Evolutionary conservation across 176 grass and related monocot genomes (phyloP), one percentile per base, ranked within the genome.

Genomic region (Musa beccarii): DNA sequence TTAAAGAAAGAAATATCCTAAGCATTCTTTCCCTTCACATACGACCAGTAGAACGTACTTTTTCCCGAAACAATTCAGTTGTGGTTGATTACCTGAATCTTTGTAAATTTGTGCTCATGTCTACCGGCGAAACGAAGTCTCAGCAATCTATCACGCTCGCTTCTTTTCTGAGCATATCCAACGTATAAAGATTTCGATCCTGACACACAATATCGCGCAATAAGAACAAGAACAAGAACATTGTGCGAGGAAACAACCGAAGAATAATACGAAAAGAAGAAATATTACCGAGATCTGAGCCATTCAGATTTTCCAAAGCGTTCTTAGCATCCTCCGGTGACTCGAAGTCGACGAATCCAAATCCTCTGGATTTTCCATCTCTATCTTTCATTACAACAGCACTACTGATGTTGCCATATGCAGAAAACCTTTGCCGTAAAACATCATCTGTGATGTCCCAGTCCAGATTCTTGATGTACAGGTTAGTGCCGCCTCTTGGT

Each of bases 391-490:
- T 71, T 0, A 86, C 79, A 70, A 73, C 76, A 43, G 63, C 68
- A 51, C 66, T 78, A 17, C 19, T 73, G 26, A 86, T 26, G 12
- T 20, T 86, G 21, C 84, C 84, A 74, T 81, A 71, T 34, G 74
- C 65, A 8, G 72, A 62, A 71, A 86, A 82, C 8, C 62, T 74
- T n/a, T 63, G 75, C 10, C 26, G n/a, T 68, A 86, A 67, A 29
- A 63, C 76, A 34, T 53, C 51, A 29, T 73, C 73, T 17, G 75
- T 76, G 54, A 68, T 63, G 51, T 59, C 76, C 24, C 52, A 13
- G 34, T 81, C 66, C 59, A 86, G 79, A 21, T 86, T 86, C 79
- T 85, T 75, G 54, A 75, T 54, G 53, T 75, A 75, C 43, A 75
- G 73, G 25, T 59, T 75, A 2, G 73, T 59, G 16, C 15, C 22